Evolutionary conservation across 2,329 filamentous ascomycete species (phyloP).

Genomic region (Thielaviopsis euricoi): DNA sequence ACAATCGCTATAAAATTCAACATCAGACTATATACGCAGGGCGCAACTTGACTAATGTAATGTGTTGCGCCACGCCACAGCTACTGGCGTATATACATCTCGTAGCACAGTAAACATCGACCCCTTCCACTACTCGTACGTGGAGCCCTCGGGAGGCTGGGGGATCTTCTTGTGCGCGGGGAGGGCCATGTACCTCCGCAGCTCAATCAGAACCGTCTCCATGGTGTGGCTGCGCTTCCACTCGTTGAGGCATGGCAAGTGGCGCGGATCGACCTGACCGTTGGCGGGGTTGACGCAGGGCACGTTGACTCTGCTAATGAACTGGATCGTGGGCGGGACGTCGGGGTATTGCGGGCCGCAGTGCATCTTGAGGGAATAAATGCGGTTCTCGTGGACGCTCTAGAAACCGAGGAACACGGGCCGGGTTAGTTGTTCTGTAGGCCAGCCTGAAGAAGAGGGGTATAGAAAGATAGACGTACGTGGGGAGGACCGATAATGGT

Average conservation of each 20-base stretch:
- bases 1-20: not conserved
- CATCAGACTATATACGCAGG: not conserved
- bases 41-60: not conserved
- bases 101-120: not conserved
- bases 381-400: conserved; percentile 96
- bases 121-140: conserved; percentile 16
- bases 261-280: conserved; percentile 69
- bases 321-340: conserved; percentile 73
- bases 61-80: not conserved
- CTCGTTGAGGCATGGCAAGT: conserved; percentile 68
- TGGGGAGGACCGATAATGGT: conserved; percentile 94
- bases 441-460: not conserved
- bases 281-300: conserved; percentile 73
- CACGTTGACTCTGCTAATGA: conserved; percentile 90
- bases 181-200: conserved; percentile 87
- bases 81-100: not conserved
- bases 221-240: conserved; percentile 93
- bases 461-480: conserved; percentile 36
- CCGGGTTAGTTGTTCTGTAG: not conserved
- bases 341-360: conserved; percentile 85
- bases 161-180: conserved; percentile 86
- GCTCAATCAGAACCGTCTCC: conserved; percentile 81
- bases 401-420: conserved; percentile 20
- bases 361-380: conserved; percentile 95
- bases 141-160: conserved; percentile 75